These are phyloP conservation scores for Silybum marianum DNA, from an alignment of 129 eudicot species.

Conservation along the genomic window DNA sequence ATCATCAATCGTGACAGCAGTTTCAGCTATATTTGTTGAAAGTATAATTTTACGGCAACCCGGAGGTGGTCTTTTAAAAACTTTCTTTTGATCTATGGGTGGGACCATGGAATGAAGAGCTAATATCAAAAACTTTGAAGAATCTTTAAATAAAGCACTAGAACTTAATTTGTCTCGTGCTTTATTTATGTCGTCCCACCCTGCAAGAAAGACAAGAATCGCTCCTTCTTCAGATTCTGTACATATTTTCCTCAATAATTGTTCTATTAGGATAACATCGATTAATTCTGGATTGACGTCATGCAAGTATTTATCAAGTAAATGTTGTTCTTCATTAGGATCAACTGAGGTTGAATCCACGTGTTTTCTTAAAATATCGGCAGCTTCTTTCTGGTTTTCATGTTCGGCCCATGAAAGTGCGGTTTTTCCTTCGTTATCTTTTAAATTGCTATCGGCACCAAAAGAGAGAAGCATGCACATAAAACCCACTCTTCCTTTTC, in stretches of 20 bases:
- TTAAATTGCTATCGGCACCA: slow-evolving; percentile 72
- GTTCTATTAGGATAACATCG: slow-evolving; percentile 80
- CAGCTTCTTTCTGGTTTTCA: slow-evolving; percentile 65
- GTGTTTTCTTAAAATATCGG: slow-evolving; percentile 59
- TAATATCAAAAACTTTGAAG: slow-evolving; percentile 64
- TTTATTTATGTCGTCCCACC: slow-evolving; percentile 96
- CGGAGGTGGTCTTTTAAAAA: slow-evolving; percentile 64
- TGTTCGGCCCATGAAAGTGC: slow-evolving; percentile 84
- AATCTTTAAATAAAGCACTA: slow-evolving; percentile 56
- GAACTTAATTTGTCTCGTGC: slow-evolving; percentile 60
- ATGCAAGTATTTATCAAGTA: slow-evolving; percentile 71
- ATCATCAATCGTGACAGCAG: slow-evolving; percentile 93
- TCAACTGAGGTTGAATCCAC: slow-evolving; percentile 31
- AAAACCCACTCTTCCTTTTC: slow-evolving; percentile 79
- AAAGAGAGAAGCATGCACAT: slow-evolving; percentile 86
- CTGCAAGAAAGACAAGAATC: slow-evolving; percentile 85
- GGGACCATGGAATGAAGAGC: slow-evolving; percentile 94
- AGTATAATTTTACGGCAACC: slow-evolving; percentile 93
- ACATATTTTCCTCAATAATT: slow-evolving; percentile 76
- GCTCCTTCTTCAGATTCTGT: slow-evolving; percentile 78
- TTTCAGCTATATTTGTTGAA: slow-evolving; percentile 96
- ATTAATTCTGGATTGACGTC: slow-evolving; percentile 61
- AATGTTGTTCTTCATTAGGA: slow-evolving; percentile 55
- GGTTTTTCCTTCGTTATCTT: slow-evolving; percentile 60
- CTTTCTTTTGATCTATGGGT: slow-evolving; percentile 79